Percentiles rank a stretch among this genome's conserved stretches.
Evolutionary conservation across 768 basidiomycete species (phyloP).

Genomic region (Russula emetica): DNA sequence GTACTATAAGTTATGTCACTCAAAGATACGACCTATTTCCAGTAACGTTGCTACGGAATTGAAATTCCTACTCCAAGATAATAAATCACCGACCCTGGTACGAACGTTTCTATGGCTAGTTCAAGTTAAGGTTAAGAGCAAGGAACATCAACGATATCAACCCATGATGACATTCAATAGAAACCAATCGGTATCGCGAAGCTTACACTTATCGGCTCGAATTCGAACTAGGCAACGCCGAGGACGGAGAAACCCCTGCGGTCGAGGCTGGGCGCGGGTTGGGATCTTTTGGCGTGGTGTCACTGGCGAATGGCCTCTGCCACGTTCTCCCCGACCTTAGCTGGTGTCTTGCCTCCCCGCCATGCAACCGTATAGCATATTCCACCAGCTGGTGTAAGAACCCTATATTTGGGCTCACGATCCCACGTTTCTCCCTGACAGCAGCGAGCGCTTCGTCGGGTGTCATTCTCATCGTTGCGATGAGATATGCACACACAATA

Average conservation of each 20-base stretch:
- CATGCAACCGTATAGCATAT: not conserved
- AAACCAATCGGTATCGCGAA: not conserved
- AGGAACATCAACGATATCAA: too few species aligned
- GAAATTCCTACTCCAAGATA: not conserved
- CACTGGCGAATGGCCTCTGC: constrained; percentile 11
- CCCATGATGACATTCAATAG: not conserved
- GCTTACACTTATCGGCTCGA: not conserved
- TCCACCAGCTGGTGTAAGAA: constrained; percentile 33
- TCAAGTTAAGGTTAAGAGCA: too few species aligned
- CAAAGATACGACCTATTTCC: too few species aligned
- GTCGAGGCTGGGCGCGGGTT: not conserved
- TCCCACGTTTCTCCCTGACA: constrained; percentile 29
- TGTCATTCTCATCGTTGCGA: constrained; percentile 32
- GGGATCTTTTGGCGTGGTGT: not conserved
- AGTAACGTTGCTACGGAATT: not conserved
- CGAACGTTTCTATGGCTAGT: not conserved
- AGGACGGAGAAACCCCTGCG: not conserved
- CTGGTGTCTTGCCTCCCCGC: not conserved
- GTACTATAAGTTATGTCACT: too few species aligned
- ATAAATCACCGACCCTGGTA: not conserved
- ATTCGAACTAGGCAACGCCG: not conserved
- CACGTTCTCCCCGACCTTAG: constrained; percentile 8
- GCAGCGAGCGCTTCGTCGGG: constrained; percentile 31
- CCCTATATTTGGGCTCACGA: constrained; percentile 35
- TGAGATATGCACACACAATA: constrained; percentile 66